These are phyloP conservation scores for Aspergillus japonicus DNA, from an alignment of 2,329 filamentous ascomycete genomes.

Conservation along the genomic window DNA sequence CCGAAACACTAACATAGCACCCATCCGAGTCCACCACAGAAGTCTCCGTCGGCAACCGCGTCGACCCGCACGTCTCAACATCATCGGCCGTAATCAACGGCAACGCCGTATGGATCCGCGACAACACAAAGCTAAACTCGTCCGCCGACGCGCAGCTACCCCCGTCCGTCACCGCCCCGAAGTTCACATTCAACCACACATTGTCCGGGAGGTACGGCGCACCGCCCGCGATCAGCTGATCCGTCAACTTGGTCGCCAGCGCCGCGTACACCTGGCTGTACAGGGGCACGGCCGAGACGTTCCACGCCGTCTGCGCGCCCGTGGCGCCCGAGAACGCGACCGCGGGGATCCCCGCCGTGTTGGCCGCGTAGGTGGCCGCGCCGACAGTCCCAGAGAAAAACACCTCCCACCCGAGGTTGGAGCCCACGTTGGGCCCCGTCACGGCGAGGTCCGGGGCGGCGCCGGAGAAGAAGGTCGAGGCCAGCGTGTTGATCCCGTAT, in stretches of 20 bases:
- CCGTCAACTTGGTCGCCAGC: constrained; percentile 59
- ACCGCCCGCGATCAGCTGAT: constrained; percentile 55
- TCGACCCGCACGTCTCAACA: constrained; percentile 56
- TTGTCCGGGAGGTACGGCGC: constrained; percentile 62
- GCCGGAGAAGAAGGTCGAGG: constrained; percentile 54
- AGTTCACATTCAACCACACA: constrained; percentile 69
- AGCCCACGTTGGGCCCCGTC: constrained; percentile 60
- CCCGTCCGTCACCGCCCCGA: constrained; percentile 50
- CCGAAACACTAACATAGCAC: constrained; percentile 64
- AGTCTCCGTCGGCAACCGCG: constrained; percentile 59
- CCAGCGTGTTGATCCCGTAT: constrained; percentile 60
- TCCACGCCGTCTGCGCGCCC: constrained; percentile 54
- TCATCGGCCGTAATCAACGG: constrained; percentile 46
- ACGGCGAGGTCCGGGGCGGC: constrained; percentile 61
- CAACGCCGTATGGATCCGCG: constrained; percentile 55
- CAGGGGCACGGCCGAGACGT: constrained; percentile 43
- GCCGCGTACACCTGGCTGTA: constrained; percentile 63
- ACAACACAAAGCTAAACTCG: constrained; percentile 65
- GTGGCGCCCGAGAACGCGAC: constrained; percentile 65
- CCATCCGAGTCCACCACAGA: constrained; percentile 52
- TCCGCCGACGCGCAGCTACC: constrained; percentile 50
- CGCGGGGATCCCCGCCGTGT: constrained; percentile 58
- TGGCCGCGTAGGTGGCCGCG: constrained; percentile 59
- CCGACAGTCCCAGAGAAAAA: constrained; percentile 68
- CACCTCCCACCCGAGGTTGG: constrained; percentile 57